Percentiles rank a stretch among this genome's conserved stretches.
phyloP scores from a whole-genome alignment of 2,329 filamentous ascomycete species.

The Pestalotiopsis fici region DNA sequence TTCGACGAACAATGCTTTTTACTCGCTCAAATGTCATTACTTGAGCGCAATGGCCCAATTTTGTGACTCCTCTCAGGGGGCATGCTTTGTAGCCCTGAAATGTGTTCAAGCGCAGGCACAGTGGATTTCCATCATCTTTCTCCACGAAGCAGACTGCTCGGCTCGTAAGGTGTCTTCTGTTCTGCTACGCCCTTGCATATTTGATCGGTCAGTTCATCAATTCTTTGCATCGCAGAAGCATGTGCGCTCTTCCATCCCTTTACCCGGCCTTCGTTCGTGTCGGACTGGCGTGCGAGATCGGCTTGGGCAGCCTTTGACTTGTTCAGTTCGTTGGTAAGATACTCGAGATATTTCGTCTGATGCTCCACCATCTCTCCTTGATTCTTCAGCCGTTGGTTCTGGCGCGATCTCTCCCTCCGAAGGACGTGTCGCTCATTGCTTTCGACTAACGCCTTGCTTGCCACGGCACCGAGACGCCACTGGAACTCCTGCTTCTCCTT shows the following conservation, averaged over 20 bases:
- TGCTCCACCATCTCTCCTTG: background rate
- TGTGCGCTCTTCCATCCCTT: background rate
- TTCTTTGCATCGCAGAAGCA: background rate
- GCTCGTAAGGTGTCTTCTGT: background rate
- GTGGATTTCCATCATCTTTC: background rate
- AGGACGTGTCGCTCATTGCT: background rate
- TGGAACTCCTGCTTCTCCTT: background rate
- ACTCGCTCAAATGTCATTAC: too few relatives aligned
- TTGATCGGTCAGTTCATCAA: background rate
- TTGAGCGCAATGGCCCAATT: too few relatives aligned
- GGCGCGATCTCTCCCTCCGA: background rate
- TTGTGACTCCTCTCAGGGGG: background rate
- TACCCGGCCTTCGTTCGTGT: background rate
- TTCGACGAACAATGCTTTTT: too few relatives aligned
- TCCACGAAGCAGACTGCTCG: background rate
- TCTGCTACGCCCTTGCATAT: background rate
- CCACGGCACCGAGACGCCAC: background rate
- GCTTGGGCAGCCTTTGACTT: background rate
- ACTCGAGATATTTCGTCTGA: background rate
- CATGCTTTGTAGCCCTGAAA: background rate
- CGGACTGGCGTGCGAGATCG: background rate
- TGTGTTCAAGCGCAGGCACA: background rate
- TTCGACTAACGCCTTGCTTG: background rate
- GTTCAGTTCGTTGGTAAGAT: background rate
- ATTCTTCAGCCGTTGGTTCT: background rate